phyloP scores from a whole-genome alignment of 768 basidiomycete species.

The Udeniomyces megalosporus region DNA sequence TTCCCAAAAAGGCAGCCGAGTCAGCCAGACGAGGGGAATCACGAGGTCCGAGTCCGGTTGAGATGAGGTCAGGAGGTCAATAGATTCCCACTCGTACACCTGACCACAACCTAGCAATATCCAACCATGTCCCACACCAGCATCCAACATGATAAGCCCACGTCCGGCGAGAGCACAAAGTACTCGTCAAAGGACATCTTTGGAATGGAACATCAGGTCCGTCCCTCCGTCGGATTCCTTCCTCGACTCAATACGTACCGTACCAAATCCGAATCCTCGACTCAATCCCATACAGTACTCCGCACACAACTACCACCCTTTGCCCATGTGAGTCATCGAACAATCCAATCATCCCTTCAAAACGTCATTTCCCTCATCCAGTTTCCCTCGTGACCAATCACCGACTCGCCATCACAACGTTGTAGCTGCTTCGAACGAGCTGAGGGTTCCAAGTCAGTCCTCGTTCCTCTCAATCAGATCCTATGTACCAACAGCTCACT shows the following conservation, averaged over 20 bases:
- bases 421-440: slow-evolving; percentile 66
- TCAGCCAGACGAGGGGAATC: too few relatives aligned
- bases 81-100: too few relatives aligned
- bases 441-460: slow-evolving; percentile 49
- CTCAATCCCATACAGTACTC: slow-evolving; percentile 19
- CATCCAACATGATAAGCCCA: too few relatives aligned
- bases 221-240: not conserved
- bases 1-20: too few relatives aligned
- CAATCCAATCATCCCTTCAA: not conserved
- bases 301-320: slow-evolving; percentile 72
- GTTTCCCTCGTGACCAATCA: not conserved
- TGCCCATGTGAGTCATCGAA: slow-evolving; percentile 43
- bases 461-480: not conserved
- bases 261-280: not conserved
- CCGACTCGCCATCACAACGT: not conserved
- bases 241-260: not conserved
- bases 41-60: too few relatives aligned
- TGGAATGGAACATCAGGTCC: slow-evolving; percentile 1
- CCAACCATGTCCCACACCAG: too few relatives aligned
- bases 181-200: not conserved
- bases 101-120: too few relatives aligned
- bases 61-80: too few relatives aligned
- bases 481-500: slow-evolving; percentile 18
- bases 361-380: not conserved
- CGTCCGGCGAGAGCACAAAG: too few relatives aligned